These are phyloP conservation scores for Leishmania lainsoni DNA, from an alignment of 208 protist genomes.

Conservation along the genomic window DNA sequence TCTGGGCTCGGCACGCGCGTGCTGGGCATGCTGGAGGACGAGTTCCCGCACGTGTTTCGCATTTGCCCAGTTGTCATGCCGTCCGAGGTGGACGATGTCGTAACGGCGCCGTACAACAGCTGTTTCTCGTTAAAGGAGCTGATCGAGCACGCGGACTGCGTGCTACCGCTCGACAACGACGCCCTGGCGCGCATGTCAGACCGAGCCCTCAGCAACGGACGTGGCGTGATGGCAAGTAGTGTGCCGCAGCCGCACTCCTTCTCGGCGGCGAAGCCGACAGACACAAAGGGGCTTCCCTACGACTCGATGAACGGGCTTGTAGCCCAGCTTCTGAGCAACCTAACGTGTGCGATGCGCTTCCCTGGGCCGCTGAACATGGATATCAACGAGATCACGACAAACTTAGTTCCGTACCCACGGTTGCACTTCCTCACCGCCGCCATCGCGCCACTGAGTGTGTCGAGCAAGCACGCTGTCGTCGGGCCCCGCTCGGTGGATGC, in stretches of 20 bases:
- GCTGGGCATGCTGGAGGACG: slow-evolving; percentile 92
- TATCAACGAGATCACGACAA: slow-evolving; percentile 97
- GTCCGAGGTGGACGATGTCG: slow-evolving; percentile 93
- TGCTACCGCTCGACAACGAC: slow-evolving; percentile 95
- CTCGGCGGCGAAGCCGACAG: slow-evolving; percentile 72
- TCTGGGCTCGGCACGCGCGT: slow-evolving; percentile 95
- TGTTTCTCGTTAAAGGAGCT: slow-evolving; percentile 91
- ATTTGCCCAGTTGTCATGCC: slow-evolving; percentile 93
- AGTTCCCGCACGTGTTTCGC: slow-evolving; percentile 92
- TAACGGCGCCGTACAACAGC: slow-evolving; percentile 96
- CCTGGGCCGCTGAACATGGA: slow-evolving; percentile 96
- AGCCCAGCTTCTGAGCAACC: slow-evolving; percentile 93
- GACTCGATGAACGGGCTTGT: slow-evolving; percentile 97
- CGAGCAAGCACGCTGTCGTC: slow-evolving; percentile 42
- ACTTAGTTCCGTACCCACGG: slow-evolving; percentile 96
- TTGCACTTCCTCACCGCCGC: slow-evolving; percentile 92
- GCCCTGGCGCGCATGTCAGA: slow-evolving; percentile 89
- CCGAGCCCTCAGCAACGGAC: slow-evolving; percentile 31
- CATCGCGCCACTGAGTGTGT: slow-evolving; percentile 90
- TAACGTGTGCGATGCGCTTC: slow-evolving; percentile 95
- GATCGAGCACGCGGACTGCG: slow-evolving; percentile 94
- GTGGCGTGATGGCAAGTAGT: slow-evolving; percentile 13
- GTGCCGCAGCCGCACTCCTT: slow-evolving; percentile 51
- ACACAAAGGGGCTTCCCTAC: slow-evolving; percentile 86
- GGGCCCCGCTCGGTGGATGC: slow-evolving; percentile 75